A percentile compares a stretch with the other conserved stretches of the same genome.
Conservation (phyloP, 352 stramenopile genomes). For the Pythium brachiatum region DNA sequence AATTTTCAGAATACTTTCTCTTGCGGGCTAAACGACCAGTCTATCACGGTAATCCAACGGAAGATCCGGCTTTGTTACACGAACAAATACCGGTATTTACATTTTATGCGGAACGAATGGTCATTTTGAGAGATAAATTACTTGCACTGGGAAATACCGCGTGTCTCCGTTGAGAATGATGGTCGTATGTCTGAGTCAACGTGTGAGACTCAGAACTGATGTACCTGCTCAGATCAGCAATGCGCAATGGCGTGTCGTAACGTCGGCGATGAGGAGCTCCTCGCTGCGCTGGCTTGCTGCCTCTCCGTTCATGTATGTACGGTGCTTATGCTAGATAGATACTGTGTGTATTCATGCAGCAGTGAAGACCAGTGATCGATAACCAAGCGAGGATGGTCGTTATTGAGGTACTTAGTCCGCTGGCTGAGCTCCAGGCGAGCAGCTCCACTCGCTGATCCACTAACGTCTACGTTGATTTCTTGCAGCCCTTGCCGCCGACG, state of each 20-base stretch:
- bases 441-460: too few species aligned
- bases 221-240: neutral
- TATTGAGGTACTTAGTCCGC: too few species aligned
- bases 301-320: neutral
- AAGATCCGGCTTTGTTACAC: too few species aligned
- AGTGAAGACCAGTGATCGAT: too few species aligned
- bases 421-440: too few species aligned
- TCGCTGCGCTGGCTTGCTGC: neutral
- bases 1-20: neutral
- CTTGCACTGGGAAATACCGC: neutral
- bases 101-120: neutral
- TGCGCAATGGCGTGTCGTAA: neutral
- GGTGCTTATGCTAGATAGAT: too few species aligned
- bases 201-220: neutral
- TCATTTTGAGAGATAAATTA: neutral
- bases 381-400: too few species aligned
- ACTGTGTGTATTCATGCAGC: too few species aligned
- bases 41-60: too few species aligned
- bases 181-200: neutral
- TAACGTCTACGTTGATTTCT: neutral
- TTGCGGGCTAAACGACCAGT: too few species aligned
- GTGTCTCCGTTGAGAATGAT: neutral
- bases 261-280: neutral
- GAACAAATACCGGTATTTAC: too few species aligned
- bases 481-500: conserved; percentile 1